phyloP scores from a whole-genome alignment of 1,139 yeast genomes.

The Blastobotrys proliferans region DNA sequence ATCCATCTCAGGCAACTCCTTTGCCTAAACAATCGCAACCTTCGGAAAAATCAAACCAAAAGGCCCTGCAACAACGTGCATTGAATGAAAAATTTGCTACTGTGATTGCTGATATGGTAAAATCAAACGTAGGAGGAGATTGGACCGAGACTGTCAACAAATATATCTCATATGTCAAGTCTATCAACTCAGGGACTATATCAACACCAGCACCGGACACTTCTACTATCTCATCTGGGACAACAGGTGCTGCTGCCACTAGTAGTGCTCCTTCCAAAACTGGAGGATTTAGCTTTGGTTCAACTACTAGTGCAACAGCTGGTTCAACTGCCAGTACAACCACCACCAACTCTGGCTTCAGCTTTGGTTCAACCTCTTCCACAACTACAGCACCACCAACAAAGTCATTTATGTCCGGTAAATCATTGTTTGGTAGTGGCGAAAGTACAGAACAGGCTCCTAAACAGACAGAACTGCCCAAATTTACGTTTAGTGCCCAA shows the following conservation, averaged over 20 bases:
- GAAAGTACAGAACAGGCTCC: not conserved
- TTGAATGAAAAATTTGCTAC: slow-evolving; percentile 62
- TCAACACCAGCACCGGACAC: not conserved
- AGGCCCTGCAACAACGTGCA: slow-evolving; percentile 39
- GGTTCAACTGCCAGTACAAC: not conserved
- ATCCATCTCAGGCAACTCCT: slow-evolving; percentile 9
- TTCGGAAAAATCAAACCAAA: slow-evolving; percentile 2
- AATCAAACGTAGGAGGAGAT: slow-evolving; percentile 51
- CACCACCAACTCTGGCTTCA: not conserved
- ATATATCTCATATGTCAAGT: slow-evolving; percentile 53
- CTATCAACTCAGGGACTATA: slow-evolving; percentile 36
- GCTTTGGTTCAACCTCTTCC: no score
- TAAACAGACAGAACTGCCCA: not conserved
- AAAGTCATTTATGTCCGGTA: slow-evolving; percentile 1
- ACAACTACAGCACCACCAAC: not conserved
- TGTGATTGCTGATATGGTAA: slow-evolving; percentile 44
- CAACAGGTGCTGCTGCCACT: not conserved
- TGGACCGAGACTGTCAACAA: slow-evolving; percentile 55
- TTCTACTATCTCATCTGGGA: not conserved
- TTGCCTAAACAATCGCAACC: not conserved
- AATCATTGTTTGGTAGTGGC: not conserved
- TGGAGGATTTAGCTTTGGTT: not conserved
- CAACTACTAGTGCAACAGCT: not conserved
- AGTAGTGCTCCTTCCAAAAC: slow-evolving; percentile 2
- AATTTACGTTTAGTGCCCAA: no score